Evolutionary conservation across 2,329 filamentous ascomycete species (phyloP), one percentile per base, ranked within the genome.

Genomic region (Aspergillus sojae): DNA sequence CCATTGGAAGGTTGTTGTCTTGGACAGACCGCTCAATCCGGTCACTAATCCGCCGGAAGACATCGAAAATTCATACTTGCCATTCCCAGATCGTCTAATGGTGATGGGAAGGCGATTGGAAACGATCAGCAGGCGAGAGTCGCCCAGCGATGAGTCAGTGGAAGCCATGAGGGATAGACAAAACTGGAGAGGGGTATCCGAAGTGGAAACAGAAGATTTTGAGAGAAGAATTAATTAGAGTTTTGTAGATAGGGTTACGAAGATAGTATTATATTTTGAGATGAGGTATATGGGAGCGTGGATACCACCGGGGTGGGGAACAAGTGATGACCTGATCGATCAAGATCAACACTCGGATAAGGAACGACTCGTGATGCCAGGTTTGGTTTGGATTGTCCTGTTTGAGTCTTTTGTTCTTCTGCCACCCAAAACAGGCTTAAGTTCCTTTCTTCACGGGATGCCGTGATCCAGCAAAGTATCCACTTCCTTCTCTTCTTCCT

Each of bases 71-170:
- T 88, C 86, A 82, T 96, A 97, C 75, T 90, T 89, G 72, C 92
- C 93, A 82, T 95, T 91, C 57, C 94, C 91, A 59, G 89, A 89
- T 68, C 91, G 89, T 82, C 96, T 96, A 81, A 97, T 95, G 68
- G 93, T 97, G 78, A 97, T 94, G 62, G 94, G 94, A 43, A 97
- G 86, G 60, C 94, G 91, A 78, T 97, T 97, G 36, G 94, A 97
- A 69, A 96, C 89, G 48, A 97, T 88, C 58, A 96, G 85, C 57
- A 97, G 85, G 60, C 86, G 74, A 30, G 72, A 69, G 52, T 71
- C 69, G 52, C 71, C 71, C 34, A 62, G 23, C 14, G 65, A 58
- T 41, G 65, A 32, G 28, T 61, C 53, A 21, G 50, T 59, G 16
- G 62, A 52, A 11, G 61, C 43, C 63, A 67, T 67, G 26, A 36